These are phyloP conservation scores for Pythium diclinum DNA, from an alignment of 352 stramenopile species.

Conservation along the genomic window DNA sequence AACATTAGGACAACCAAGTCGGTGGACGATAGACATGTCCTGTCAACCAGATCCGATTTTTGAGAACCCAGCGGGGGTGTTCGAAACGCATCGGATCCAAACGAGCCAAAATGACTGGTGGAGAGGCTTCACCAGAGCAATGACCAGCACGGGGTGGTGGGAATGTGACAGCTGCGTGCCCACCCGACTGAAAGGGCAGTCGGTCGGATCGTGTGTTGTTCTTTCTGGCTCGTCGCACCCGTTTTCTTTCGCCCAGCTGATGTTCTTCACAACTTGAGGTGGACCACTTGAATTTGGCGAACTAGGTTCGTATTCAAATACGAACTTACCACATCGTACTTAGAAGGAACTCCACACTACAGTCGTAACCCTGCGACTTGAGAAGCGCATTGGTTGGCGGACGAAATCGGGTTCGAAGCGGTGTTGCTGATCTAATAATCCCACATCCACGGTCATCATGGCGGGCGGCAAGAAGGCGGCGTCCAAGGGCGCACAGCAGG, in stretches of 20 bases:
- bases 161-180: constrained; percentile 14
- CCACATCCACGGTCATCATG: background rate
- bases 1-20: background rate
- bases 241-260: background rate
- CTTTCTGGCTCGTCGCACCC: constrained; percentile 8
- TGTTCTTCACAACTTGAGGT: constrained; percentile 5
- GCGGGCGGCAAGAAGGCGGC: constrained; percentile 13
- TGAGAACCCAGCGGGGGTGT: background rate
- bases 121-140: background rate
- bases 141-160: background rate
- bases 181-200: background rate
- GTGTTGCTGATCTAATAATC: background rate
- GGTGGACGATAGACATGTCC: background rate
- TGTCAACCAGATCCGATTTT: background rate
- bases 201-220: background rate
- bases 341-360: background rate
- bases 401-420: constrained; percentile 1
- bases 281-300: constrained; percentile 14
- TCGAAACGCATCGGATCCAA: background rate
- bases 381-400: constrained; percentile 26
- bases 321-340: constrained; percentile 14
- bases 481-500: background rate
- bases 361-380: constrained; percentile 19
- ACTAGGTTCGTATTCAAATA: background rate
- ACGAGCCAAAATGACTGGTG: constrained; percentile 13